These are phyloP conservation scores for Solanum arcanum DNA, from an alignment of 257 asterid genomes.

Conservation along the genomic window DNA sequence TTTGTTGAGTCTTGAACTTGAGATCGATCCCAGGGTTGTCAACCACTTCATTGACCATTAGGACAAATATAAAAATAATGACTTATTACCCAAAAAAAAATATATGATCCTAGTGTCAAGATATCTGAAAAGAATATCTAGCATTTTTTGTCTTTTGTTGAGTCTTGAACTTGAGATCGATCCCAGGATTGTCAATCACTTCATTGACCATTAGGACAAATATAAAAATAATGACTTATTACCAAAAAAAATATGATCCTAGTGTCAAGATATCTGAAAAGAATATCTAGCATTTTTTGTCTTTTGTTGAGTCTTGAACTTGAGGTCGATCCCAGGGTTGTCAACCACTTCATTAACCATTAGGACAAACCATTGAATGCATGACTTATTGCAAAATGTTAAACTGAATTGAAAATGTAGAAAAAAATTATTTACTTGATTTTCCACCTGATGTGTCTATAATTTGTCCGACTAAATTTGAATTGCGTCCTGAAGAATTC, in stretches of 20 bases:
- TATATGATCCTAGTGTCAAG: background rate
- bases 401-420: background rate
- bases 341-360: background rate
- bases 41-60: background rate
- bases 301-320: background rate
- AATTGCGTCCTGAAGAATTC: no score
- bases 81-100: no score
- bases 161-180: background rate
- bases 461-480: no score
- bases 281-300: background rate
- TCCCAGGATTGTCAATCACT: background rate
- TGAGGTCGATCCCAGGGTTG: background rate
- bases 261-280: background rate
- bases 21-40: background rate
- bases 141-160: background rate
- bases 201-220: background rate
- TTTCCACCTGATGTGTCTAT: background rate
- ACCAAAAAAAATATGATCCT: background rate
- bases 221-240: no score
- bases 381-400: background rate
- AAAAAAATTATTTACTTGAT: no score
- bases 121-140: background rate
- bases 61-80: background rate
- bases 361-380: background rate
- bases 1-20: background rate